phyloP scores from a whole-genome alignment of 345 rosid genomes.

The Salix dunnii region DNA sequence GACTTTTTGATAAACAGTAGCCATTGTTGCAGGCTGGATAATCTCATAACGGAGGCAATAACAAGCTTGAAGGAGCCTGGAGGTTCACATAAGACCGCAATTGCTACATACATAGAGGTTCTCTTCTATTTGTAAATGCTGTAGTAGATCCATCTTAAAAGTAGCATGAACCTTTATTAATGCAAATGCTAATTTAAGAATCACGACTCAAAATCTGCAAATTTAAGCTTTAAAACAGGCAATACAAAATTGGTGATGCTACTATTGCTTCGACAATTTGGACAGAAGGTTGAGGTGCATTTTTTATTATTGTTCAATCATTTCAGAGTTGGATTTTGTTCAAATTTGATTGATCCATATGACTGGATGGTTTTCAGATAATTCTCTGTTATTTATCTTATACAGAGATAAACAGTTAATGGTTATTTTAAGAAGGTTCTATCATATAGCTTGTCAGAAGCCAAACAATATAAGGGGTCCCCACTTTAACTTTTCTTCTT shows the following conservation, averaged over 20 bases:
- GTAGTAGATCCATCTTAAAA: background rate
- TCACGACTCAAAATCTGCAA: background rate
- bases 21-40: conserved; percentile 61
- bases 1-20: background rate
- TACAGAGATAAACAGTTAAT: background rate
- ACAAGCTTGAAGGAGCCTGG: conserved; percentile 78
- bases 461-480: background rate
- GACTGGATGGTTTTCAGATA: background rate
- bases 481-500: background rate
- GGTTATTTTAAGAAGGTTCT: background rate
- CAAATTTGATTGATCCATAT: background rate
- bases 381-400: background rate
- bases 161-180: background rate
- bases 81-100: conserved; percentile 83
- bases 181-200: conserved; percentile 1
- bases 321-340: background rate
- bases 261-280: background rate
- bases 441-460: background rate
- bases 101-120: conserved; percentile 91
- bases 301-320: background rate
- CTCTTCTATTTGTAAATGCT: conserved; percentile 1
- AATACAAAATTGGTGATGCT: background rate
- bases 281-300: background rate
- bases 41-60: conserved; percentile 88
- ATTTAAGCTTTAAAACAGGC: background rate